Evolutionary conservation across 441 rosid species (phyloP).

Genomic region (Erodium chrysanthum): DNA sequence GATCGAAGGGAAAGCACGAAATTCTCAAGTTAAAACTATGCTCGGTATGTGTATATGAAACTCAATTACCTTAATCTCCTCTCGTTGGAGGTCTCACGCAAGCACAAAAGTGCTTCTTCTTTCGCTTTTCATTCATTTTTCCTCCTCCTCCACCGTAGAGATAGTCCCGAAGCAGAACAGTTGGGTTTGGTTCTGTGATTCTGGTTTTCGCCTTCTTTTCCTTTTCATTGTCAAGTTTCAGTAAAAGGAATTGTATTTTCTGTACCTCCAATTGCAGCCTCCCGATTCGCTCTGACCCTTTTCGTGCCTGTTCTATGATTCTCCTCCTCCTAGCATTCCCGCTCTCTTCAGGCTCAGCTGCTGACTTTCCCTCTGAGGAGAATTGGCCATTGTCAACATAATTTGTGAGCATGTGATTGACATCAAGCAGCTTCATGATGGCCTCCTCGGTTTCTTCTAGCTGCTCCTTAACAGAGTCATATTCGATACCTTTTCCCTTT

Average conservation of each 20-base stretch:
- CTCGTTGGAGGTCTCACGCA: constrained; percentile 60
- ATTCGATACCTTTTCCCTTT: constrained; percentile 53
- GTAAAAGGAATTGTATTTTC: constrained; percentile 62
- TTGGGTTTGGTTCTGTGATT: constrained; percentile 36
- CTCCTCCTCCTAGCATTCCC: constrained; percentile 35
- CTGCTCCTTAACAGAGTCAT: constrained; percentile 58
- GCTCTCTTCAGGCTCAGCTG: constrained; percentile 38
- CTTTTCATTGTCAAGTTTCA: constrained; percentile 60
- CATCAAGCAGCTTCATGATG: constrained; percentile 47
- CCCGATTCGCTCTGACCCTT: constrained; percentile 73
- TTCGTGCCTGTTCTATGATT: constrained; percentile 64
- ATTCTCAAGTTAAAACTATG: constrained; percentile 7
- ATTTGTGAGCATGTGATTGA: constrained; percentile 44
- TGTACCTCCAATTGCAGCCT: constrained; percentile 84
- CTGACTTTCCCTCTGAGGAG: constrained; percentile 36
- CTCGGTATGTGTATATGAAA: constrained; percentile 14
- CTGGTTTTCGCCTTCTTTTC: constrained; percentile 43
- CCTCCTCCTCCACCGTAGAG: constrained; percentile 44
- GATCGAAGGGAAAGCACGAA: constrained; percentile 17
- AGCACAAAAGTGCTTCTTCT: constrained; percentile 57
- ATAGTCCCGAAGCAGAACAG: constrained; percentile 69
- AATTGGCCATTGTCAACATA: constrained; percentile 37
- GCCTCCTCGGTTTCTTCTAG: constrained; percentile 68
- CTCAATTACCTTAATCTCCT: constrained; percentile 34
- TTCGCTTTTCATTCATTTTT: constrained; percentile 31